Evolutionary conservation across 495 filamentous ascomycete genomes (phyloP), one percentile per base, ranked within the genome.

Genomic region (Lasiosphaeria hispida): DNA sequence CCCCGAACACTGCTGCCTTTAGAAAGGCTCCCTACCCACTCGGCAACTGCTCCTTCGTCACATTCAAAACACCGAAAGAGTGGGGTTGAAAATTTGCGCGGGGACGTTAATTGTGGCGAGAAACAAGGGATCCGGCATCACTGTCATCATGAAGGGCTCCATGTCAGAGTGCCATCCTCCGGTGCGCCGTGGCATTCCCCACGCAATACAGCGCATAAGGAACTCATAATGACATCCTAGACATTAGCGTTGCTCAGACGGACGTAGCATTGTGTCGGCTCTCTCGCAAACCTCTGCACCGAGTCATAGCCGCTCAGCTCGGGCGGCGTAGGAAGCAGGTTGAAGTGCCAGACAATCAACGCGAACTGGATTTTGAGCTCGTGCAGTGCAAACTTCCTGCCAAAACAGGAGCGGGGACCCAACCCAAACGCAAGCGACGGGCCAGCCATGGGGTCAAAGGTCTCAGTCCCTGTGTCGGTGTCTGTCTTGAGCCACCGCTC

Each of bases 341-440:
- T 48, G 38, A 79, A 77, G 15, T 71, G 63, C 74, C 72, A 77
- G 9, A 78, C 38, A 10, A 75, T 35, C 41, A 75, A 33, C 0
- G 67, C 63, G 3, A 75, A 53, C 53, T 73, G 49, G 4, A 77
- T 63, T 8, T 65, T 63, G 55, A 77, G 42, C 60, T 71, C 63
- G 9, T 65, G n/a, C 34, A 69, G 55, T 15, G 70, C 76, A 42
- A 77, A 53, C 75, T 74, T 75, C 58, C 71, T 71, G 10, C 81
- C 82, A 39, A 80, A 71, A 53, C 82, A 85, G 34, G 76, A 75
- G 19, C 84, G 55, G 9, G 75, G 77, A 0, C 84, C 83, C 34
- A 74, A n/a, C 14, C 74, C 72, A 55, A 85, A 86, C 10, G 80
- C 71, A 19, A 80, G 69, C 17, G 72, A 44, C 9, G 76, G 66